Evolutionary conservation across 345 rosid species (phyloP).

Genomic region (Orychophragmus violaceus): DNA sequence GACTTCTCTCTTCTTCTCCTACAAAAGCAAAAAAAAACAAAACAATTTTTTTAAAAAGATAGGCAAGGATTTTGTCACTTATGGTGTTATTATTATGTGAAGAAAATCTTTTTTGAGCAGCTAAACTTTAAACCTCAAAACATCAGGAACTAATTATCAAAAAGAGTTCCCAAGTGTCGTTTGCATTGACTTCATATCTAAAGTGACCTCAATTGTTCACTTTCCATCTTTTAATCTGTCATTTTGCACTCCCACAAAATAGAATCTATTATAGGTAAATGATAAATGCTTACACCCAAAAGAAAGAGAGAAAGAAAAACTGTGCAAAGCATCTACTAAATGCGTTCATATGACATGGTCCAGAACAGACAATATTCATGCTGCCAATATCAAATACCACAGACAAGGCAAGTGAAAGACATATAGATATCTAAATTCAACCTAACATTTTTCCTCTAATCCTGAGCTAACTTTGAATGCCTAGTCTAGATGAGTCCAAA

Average conservation of each 20-base stretch:
- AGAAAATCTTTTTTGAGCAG: slow-evolving; percentile 11
- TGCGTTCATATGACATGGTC: slow-evolving; percentile 15
- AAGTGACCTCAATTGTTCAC: background rate
- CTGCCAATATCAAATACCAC: slow-evolving; percentile 9
- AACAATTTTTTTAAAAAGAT: slow-evolving; percentile 12
- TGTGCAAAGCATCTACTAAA: slow-evolving; percentile 6
- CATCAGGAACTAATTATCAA: slow-evolving; percentile 13
- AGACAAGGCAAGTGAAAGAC: background rate
- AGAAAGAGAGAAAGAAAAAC: background rate
- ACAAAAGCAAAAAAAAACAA: slow-evolving; percentile 2
- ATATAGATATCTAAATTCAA: background rate
- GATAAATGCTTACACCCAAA: slow-evolving; percentile 13
- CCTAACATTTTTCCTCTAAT: background rate
- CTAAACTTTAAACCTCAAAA: slow-evolving; percentile 23
- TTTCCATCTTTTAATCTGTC: slow-evolving; percentile 15
- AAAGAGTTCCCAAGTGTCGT: slow-evolving; percentile 14
- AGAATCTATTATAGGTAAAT: slow-evolving; percentile 1
- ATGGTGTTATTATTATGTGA: background rate
- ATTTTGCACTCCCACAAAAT: slow-evolving; percentile 15
- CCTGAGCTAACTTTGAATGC: slow-evolving; percentile 17
- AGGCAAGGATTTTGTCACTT: background rate
- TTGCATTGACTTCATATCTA: slow-evolving; percentile 15
- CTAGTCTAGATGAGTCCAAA: slow-evolving; percentile 15
- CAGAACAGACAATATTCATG: slow-evolving; percentile 14
- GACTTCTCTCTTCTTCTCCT: slow-evolving; percentile 1